Evolutionary conservation across 2,329 filamentous ascomycete species (phyloP), one percentile per base, ranked within the genome.

Genomic region (Scytalidium lignicola): DNA sequence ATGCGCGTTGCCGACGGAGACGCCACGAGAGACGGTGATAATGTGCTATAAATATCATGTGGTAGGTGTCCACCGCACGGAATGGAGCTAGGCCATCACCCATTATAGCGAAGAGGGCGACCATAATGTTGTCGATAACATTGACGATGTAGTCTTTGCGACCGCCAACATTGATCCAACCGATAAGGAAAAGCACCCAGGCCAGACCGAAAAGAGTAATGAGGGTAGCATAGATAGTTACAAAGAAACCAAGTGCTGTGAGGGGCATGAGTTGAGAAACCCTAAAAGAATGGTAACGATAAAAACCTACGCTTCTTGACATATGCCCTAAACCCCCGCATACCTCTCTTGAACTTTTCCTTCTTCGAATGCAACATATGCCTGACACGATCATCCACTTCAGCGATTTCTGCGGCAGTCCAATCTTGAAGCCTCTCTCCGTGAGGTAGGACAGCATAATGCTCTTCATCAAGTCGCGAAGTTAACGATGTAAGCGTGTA

Each of bases 151-250:
- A 91, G 3, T 80, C 70, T 62, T 91, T 85, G 58, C 75, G 74
- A 28, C 81, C 79, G 18, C 86, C 88, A 15, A 91, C 83, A 53
- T 90, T 90, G 62, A 93, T 89, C 89, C 89, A 95, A 72, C 85
- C 87, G 64, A 95, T 95, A 49, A 95, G 74, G 69, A 92, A 92
- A 23, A 95, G 76, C 1, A 95, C 89, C 89, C 89, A 95, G 0
- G 87, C 87, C 7, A 91, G 74, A 59, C 89, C 89, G 57, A 93
- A 95, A 0, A 91, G 73, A 0, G 88, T 93, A 57, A 95, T 90
- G n/a, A 91, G 74, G 0, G 80, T 84, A 8, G 88, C 89, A 65
- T 95, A 95, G 3, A 95, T 70, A 0, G 88, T 92, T 49, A 95
- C 85, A 49, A 90, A 76, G 62, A 93, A 87, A 1, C 89, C 89